These are phyloP conservation scores for Sesbania bispinosa DNA, from an alignment of 306 rosid genomes.

Conservation along the genomic window DNA sequence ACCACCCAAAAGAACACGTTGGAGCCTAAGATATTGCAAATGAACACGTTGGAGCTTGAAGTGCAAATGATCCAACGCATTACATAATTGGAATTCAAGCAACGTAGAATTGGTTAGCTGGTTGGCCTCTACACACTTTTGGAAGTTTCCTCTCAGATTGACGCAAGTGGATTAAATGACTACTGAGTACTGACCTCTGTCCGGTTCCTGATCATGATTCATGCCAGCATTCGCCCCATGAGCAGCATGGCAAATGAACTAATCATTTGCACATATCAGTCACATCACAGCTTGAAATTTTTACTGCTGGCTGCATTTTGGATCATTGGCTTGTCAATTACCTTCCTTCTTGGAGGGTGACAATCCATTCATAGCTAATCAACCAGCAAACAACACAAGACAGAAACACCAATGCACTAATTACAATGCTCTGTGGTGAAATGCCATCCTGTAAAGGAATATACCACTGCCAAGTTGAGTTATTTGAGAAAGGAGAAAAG, in stretches of 20 bases:
- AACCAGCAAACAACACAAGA: not conserved
- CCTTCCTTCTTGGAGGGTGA: not conserved
- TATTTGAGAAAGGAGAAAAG: not conserved
- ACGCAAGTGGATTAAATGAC: not conserved
- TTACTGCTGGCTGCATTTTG: not conserved
- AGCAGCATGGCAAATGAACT: not conserved
- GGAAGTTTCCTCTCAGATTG: not conserved
- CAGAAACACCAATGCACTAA: not conserved
- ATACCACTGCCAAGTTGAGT: not conserved
- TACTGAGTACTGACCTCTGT: not conserved
- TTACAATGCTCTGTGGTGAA: not conserved
- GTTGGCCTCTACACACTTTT: not conserved
- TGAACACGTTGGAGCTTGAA: not conserved
- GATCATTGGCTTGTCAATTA: not conserved
- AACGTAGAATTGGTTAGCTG: not conserved
- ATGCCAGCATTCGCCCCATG: not conserved
- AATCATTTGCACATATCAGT: not conserved
- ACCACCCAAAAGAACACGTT: not conserved
- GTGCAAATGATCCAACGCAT: not conserved
- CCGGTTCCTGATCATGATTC: constrained; percentile 6
- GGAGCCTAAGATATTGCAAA: not conserved
- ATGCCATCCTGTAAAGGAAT: constrained; percentile 12
- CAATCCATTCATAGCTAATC: not conserved
- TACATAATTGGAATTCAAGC: not conserved
- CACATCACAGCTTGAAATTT: constrained; percentile 10